Base-by-base conservation (phyloP, 108 stramenopile genomes). In the Epithemia pelagica region DNA sequence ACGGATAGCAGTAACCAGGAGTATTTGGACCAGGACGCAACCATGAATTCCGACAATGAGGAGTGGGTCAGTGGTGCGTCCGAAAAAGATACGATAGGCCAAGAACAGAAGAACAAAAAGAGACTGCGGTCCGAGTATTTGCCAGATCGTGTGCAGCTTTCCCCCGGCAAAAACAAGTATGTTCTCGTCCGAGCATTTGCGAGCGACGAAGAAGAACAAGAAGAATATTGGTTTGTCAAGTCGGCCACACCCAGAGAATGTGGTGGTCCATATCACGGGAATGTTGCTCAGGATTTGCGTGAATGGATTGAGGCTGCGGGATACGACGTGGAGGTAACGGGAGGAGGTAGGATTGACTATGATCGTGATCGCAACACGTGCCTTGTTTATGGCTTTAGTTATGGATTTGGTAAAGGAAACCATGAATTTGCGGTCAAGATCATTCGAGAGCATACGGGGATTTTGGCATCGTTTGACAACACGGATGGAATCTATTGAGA, bases 341-440 rank as follows among this genome's bases (percentile, higher is more conserved):
- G 89, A 54, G 87, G 87, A 31, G 89, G 89, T 5, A 71, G 84
- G 26, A 90, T 90, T 28, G 82, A 85, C 57, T 85, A 77, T 61
- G 25, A 71, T 22, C 58, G 54, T 0, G 60, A 54, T 21, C 33
- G 67, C 3, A 61, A 32, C 20, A 52, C 20, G 30, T 62, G 63
- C 18, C 15, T 52, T 24, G 82, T 90, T 0, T 87, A 77, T 66
- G 89, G 89, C 1, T 87, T 85, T 66, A 80, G 78, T 29, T 87
- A 85, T 59, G 85, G 84, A 3, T 83, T 74, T 67, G 82, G 82
- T 1, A 79, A 74, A 59, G 82, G 82, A 27, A 78, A 83, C 33
- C 81, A 82, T 62, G 66, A 23, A 23, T 25, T 54, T 28, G 79
- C 60, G 2, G 74, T 74, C 21, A 29, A 37, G 20, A 25, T 82